These are phyloP conservation scores for Amniculicola lignicola DNA, from an alignment of 495 filamentous ascomycete species.

Conservation along the genomic window DNA sequence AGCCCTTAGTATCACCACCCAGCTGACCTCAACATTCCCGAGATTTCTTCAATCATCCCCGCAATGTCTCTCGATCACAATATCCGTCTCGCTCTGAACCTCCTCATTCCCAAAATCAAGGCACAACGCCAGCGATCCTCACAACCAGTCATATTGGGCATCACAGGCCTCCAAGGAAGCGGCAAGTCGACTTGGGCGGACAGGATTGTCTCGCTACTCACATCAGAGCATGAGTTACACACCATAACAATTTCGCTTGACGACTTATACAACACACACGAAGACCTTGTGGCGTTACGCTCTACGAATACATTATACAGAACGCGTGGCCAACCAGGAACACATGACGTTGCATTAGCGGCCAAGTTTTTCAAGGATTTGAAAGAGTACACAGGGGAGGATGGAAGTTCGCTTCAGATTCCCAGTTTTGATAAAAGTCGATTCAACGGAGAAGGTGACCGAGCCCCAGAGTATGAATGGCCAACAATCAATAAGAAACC, in stretches of 20 bases:
- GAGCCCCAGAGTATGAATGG: slow-evolving; percentile 15
- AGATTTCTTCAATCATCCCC: too few relatives aligned
- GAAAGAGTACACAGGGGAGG: background rate
- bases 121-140: background rate
- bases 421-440: slow-evolving; percentile 26
- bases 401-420: slow-evolving; percentile 1
- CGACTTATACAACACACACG: slow-evolving; percentile 18
- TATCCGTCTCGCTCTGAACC: slow-evolving; percentile 1
- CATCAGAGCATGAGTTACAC: slow-evolving; percentile 1
- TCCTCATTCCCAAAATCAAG: slow-evolving; percentile 10
- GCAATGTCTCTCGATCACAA: slow-evolving; percentile 13
- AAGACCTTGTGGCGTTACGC: slow-evolving; percentile 5
- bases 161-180: slow-evolving; percentile 21
- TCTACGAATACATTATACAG: slow-evolving; percentile 11
- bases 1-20: too few relatives aligned
- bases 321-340: slow-evolving; percentile 17
- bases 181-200: slow-evolving; percentile 24
- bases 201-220: background rate
- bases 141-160: slow-evolving; percentile 9
- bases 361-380: slow-evolving; percentile 2
- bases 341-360: slow-evolving; percentile 17
- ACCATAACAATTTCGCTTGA: slow-evolving; percentile 20
- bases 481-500: background rate
- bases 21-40: too few relatives aligned
- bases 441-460: slow-evolving; percentile 21